A percentile compares a stretch with the other conserved stretches of the same genome.
phyloP scores from a whole-genome alignment of 73 alveolate genomes.

The Loxodes magnus region DNA sequence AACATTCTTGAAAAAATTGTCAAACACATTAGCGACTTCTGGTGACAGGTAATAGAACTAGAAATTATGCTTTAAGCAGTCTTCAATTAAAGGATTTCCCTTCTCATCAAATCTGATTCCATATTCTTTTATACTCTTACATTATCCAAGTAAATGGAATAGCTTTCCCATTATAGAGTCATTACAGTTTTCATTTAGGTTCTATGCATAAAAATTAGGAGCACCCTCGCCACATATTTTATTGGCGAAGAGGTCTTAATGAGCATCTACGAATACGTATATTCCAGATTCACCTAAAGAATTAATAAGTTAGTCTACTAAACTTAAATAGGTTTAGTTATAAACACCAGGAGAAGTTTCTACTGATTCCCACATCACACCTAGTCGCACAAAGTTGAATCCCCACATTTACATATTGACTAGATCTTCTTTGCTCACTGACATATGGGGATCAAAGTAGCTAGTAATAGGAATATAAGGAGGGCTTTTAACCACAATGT shows the following conservation, averaged over 20 bases:
- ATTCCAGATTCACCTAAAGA: conserved; percentile 54
- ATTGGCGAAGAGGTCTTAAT: conserved; percentile 70
- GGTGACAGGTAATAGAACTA: conserved; percentile 48
- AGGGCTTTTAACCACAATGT: conserved; percentile 52
- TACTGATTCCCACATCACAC: conserved; percentile 87
- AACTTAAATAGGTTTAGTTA: conserved; percentile 45
- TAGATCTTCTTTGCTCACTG: conserved; percentile 46
- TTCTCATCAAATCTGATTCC: conserved; percentile 6
- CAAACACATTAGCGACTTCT: conserved; percentile 45
- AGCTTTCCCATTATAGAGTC: conserved; percentile 19
- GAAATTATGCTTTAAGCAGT: conserved; percentile 5
- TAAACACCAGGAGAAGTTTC: conserved; percentile 62
- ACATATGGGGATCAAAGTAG: conserved; percentile 56
- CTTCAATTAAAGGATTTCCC: conserved; percentile 13
- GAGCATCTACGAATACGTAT: conserved; percentile 68
- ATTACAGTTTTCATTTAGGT: conserved; percentile 35
- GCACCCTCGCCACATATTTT: conserved; percentile 80
- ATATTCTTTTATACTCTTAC: background rate
- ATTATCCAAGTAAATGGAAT: conserved; percentile 17
- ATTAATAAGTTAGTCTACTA: conserved; percentile 37
- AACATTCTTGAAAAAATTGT: conserved; percentile 41
- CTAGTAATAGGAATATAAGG: conserved; percentile 63
- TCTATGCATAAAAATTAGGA: conserved; percentile 60
- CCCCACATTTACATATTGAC: conserved; percentile 51
- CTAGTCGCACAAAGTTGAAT: conserved; percentile 67